A percentile compares a stretch with the other conserved stretches of the same genome.
Conservation (phyloP, 2,329 filamentous ascomycete species). For the Nigrospora osmanthi region DNA sequence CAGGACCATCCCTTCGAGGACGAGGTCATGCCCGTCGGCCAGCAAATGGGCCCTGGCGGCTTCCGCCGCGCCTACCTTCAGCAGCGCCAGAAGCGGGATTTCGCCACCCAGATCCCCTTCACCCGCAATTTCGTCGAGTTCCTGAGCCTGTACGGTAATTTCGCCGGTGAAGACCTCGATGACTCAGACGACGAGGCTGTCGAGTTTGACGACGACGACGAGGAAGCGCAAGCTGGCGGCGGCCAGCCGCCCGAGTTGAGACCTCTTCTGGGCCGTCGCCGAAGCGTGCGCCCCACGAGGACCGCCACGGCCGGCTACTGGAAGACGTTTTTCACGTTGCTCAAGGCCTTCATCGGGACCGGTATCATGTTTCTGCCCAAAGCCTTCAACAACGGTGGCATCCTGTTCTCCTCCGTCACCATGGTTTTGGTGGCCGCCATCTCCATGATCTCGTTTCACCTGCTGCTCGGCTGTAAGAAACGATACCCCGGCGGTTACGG, state of each 20-base stretch:
- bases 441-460: constrained; percentile 64
- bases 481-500: constrained; percentile 64
- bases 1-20: constrained; percentile 30
- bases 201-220: constrained; percentile 41
- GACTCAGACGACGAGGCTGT: constrained; percentile 54
- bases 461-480: constrained; percentile 60
- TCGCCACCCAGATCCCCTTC: constrained; percentile 42
- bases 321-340: constrained; percentile 70
- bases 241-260: constrained; percentile 40
- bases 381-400: constrained; percentile 67
- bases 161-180: constrained; percentile 64
- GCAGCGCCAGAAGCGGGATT: constrained; percentile 24
- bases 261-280: constrained; percentile 53
- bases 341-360: constrained; percentile 74
- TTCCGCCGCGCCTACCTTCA: constrained; percentile 41
- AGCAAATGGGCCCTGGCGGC: constrained; percentile 30
- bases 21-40: constrained; percentile 20
- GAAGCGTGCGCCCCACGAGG: constrained; percentile 35
- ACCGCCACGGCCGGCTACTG: constrained; percentile 58
- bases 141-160: constrained; percentile 66
- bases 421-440: constrained; percentile 58
- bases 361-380: constrained; percentile 79
- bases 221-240: constrained; percentile 20
- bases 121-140: constrained; percentile 69
- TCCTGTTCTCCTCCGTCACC: constrained; percentile 65